Percentiles rank a stretch among this genome's conserved stretches.
phyloP scores from a whole-genome alignment of 2,329 filamentous ascomycete genomes.

The Fonsecaea erecta region DNA sequence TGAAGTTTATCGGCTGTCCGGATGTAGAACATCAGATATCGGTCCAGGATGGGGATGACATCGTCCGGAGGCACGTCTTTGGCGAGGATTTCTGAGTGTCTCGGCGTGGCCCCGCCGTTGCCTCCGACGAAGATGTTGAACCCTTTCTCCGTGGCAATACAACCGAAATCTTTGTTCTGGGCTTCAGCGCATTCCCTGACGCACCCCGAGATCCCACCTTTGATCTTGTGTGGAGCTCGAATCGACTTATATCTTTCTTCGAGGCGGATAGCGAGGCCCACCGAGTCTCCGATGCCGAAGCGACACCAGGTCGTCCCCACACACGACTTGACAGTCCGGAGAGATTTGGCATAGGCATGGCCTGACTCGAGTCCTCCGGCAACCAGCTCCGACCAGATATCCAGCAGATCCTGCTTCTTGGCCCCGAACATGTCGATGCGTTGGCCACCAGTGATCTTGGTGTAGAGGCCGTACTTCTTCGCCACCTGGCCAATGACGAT shows the following conservation, averaged over 20 bases:
- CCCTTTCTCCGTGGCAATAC: constrained; percentile 89
- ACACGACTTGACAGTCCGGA: constrained; percentile 85
- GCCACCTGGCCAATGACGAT: constrained; percentile 83
- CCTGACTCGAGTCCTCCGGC: constrained; percentile 88
- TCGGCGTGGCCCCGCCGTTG: constrained; percentile 84
- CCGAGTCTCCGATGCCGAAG: constrained; percentile 85
- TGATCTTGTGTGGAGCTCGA: constrained; percentile 86
- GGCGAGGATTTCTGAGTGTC: constrained; percentile 79
- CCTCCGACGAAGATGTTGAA: constrained; percentile 92
- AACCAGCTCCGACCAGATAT: constrained; percentile 80
- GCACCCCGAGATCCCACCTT: constrained; percentile 86
- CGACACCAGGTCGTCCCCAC: constrained; percentile 91
- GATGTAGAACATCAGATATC: constrained; percentile 92
- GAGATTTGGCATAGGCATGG: constrained; percentile 86
- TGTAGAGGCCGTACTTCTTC: constrained; percentile 82
- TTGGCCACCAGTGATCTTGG: constrained; percentile 90
- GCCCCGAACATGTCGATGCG: constrained; percentile 93
- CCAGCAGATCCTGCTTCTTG: constrained; percentile 79
- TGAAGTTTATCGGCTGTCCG: constrained; percentile 89
- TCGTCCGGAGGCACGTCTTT: constrained; percentile 84
- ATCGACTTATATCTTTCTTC: constrained; percentile 94
- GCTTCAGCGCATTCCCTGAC: constrained; percentile 93
- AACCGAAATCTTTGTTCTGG: constrained; percentile 89
- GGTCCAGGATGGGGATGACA: constrained; percentile 80
- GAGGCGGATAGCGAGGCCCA: constrained; percentile 84